Evolutionary conservation across 352 stramenopile genomes (phyloP).

Genomic region (Elongisporangium prolatum): DNA sequence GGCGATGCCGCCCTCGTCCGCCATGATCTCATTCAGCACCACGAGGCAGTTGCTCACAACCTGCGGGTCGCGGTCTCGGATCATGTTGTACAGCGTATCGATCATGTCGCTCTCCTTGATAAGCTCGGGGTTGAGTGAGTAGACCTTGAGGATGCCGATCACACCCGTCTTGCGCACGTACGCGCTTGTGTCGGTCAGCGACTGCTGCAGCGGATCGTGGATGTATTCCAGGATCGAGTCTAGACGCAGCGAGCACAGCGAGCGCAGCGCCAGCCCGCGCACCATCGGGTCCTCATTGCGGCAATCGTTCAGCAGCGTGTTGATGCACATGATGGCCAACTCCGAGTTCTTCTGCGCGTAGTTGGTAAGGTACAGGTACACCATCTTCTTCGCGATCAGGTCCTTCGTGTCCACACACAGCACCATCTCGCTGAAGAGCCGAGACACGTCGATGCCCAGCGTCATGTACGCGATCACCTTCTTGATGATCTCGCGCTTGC

Average conservation of each 20-base stretch:
- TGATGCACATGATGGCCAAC: conserved; percentile 99
- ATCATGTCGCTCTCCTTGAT: conserved; percentile 95
- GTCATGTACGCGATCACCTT: conserved; percentile 99
- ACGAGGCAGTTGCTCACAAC: conserved; percentile 97
- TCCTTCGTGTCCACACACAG: conserved; percentile 96
- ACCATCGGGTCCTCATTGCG: conserved; percentile 99
- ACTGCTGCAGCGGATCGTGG: conserved; percentile 87
- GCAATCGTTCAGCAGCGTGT: conserved; percentile 99
- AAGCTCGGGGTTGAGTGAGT: conserved; percentile 88
- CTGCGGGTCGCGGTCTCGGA: conserved; percentile 95
- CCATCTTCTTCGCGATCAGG: conserved; percentile 99
- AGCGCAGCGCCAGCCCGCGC: conserved; percentile 94
- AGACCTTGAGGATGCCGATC: conserved; percentile 99
- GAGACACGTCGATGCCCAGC: conserved; percentile 98
- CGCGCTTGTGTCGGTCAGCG: conserved; percentile 93
- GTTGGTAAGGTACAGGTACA: conserved; percentile 99
- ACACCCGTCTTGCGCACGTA: conserved; percentile 99
- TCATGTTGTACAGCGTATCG: conserved; percentile 98
- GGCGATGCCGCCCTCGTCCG: conserved; percentile 94
- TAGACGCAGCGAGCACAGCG: conserved; percentile 95
- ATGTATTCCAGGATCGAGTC: conserved; percentile 99
- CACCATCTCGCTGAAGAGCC: conserved; percentile 99
- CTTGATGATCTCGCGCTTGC: conserved; percentile 99
- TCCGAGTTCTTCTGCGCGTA: conserved; percentile 99
- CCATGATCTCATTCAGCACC: conserved; percentile 98